Conservation (phyloP, 257 asterid genomes). For the Solanum neorickii region DNA sequence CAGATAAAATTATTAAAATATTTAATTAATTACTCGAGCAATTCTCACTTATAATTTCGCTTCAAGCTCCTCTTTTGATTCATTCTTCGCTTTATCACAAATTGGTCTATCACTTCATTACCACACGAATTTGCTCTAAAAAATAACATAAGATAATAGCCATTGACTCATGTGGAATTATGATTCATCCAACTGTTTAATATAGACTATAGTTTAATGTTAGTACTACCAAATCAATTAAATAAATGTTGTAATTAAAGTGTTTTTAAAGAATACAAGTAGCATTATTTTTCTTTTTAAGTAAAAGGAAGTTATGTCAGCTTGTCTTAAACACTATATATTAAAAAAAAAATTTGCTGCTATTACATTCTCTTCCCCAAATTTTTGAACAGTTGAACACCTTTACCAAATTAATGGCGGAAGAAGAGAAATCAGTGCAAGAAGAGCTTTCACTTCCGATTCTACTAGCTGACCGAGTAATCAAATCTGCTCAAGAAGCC, state of each 20-base stretch:
- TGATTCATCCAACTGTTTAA: background rate
- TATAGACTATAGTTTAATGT: background rate
- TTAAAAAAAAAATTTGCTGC: background rate
- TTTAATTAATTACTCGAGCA: background rate
- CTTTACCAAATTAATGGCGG: background rate
- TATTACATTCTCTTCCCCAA: background rate
- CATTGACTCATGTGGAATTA: background rate
- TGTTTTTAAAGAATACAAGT: background rate
- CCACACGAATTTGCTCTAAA: background rate
- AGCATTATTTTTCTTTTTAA: background rate
- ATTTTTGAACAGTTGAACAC: background rate
- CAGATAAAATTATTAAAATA: too few relatives aligned
- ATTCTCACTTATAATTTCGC: too few relatives aligned
- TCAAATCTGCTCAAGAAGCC: conserved; percentile 34
- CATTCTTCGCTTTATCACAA: background rate
- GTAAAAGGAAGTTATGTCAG: background rate
- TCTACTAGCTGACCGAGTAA: conserved; percentile 30
- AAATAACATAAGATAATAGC: background rate
- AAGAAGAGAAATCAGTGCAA: conserved; percentile 30
- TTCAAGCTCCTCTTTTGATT: background rate
- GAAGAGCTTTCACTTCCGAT: conserved; percentile 37
- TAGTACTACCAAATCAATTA: background rate
- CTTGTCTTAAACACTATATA: background rate
- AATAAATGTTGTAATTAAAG: background rate
- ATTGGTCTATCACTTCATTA: background rate